These are phyloP conservation scores for Eucalyptus polyanthemos DNA, from an alignment of 345 rosid species.

Conservation along the genomic window DNA sequence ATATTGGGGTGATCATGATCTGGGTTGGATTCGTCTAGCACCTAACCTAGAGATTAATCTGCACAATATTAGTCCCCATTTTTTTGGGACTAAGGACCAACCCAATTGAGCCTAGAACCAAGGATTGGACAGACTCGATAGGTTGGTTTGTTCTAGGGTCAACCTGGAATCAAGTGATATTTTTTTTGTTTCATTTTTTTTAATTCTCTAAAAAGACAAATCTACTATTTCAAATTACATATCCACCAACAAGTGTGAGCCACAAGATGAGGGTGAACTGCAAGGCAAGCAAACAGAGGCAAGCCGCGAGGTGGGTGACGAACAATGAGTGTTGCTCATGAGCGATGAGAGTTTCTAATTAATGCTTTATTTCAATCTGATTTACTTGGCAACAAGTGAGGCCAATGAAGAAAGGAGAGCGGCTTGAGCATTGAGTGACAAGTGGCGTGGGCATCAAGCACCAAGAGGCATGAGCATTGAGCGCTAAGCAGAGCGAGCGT, in stretches of 20 bases:
- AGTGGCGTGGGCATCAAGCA: no score
- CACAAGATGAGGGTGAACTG: no score
- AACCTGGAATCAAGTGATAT: fast-evolving
- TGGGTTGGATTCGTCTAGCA: fast-evolving
- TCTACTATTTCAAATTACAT: no score
- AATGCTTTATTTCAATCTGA: fast-evolving
- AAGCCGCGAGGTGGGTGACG: fast-evolving
- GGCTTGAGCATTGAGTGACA: fast-evolving
- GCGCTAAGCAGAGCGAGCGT: fast-evolving
- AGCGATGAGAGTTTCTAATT: no score
- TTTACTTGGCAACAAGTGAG: no score
- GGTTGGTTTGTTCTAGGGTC: fast-evolving
- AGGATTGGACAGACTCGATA: fast-evolving
- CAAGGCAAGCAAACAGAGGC: no score
- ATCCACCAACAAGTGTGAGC: no score
- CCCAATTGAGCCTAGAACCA: fast-evolving
- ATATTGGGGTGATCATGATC: no score
- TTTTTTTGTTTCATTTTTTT: no score
- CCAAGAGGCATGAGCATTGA: no score
- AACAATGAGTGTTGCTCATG: fast-evolving
- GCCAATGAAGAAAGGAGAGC: no score
- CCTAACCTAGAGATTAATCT: fast-evolving
- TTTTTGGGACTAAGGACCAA: fast-evolving
- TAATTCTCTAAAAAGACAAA: no score
- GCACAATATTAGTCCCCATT: fast-evolving